These are phyloP conservation scores for Mycena sp. DNA, from an alignment of 1,284 basidiomycete genomes.

Conservation along the genomic window DNA sequence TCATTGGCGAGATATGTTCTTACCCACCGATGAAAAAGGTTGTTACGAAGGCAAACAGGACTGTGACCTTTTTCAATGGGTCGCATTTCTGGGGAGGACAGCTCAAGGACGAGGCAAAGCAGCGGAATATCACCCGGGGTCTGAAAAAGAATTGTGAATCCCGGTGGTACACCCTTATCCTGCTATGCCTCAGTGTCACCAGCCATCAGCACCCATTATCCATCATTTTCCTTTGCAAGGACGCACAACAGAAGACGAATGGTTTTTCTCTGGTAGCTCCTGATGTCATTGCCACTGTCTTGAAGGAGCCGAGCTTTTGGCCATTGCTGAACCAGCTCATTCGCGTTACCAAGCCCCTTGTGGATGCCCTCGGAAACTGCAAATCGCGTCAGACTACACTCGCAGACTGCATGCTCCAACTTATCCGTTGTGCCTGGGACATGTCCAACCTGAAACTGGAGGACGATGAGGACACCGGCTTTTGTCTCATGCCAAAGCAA, in stretches of 20 bases:
- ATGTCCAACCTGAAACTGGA: constrained; percentile 29
- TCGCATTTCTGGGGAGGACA: constrained; percentile 22
- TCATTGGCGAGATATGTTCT: too few species aligned
- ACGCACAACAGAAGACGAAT: constrained; percentile 36
- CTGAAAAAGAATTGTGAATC: too few species aligned
- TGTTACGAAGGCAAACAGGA: too few species aligned
- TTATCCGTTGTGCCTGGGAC: constrained; percentile 35
- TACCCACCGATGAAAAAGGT: too few species aligned
- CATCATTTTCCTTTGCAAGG: constrained; percentile 32
- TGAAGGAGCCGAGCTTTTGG: constrained; percentile 32
- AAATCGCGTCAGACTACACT: too few species aligned
- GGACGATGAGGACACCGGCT: constrained; percentile 36
- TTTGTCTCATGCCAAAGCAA: constrained; percentile 32
- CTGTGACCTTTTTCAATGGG: constrained; percentile 14
- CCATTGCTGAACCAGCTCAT: constrained; percentile 25
- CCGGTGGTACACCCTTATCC: constrained; percentile 39
- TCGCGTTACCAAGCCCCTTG: constrained; percentile 45
- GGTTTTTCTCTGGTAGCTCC: constrained; percentile 35
- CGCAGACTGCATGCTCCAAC: constrained; percentile 46
- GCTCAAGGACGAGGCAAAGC: neutral
- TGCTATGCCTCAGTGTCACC: constrained; percentile 36
- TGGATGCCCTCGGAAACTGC: constrained; percentile 44
- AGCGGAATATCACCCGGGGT: neutral
- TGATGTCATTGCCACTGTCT: constrained; percentile 35
- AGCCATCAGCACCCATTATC: constrained; percentile 30